Conservation (phyloP, 1,284 basidiomycete genomes). For the Leucoagaricus sp. region DNA sequence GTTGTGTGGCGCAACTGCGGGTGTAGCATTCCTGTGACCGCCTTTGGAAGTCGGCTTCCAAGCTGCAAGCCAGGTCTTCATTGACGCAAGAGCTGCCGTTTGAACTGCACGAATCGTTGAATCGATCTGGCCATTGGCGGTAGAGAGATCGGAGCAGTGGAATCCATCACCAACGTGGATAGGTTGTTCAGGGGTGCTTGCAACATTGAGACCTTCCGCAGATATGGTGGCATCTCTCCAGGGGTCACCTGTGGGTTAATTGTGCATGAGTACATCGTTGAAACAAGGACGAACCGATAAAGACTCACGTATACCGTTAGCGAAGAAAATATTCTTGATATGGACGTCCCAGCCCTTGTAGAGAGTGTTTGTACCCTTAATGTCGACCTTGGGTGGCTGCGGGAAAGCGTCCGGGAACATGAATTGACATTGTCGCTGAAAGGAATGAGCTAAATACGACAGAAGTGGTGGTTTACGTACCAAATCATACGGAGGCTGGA, state of each 20-base stretch:
- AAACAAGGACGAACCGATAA: background rate
- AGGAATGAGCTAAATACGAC: background rate
- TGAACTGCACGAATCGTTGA: conserved; percentile 57
- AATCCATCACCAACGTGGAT: conserved; percentile 61
- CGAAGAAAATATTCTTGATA: conserved; percentile 63
- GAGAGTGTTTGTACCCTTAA: conserved; percentile 42
- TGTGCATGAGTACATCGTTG: conserved; percentile 12
- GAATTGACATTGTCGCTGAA: conserved; percentile 61
- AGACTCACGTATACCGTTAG: conserved; percentile 62
- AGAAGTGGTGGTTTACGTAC: conserved; percentile 33
- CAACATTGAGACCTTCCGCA: conserved; percentile 47
- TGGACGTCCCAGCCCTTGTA: conserved; percentile 67
- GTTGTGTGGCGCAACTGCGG: background rate
- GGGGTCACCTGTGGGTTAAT: conserved; percentile 56
- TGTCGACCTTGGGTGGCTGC: conserved; percentile 39
- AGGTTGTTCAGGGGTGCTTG: conserved; percentile 53
- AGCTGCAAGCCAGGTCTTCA: conserved; percentile 48
- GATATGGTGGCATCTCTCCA: conserved; percentile 73
- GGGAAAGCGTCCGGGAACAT: conserved; percentile 61
- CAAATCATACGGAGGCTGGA: conserved; percentile 60
- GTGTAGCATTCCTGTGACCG: background rate
- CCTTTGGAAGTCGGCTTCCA: background rate
- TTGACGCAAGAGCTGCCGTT: conserved; percentile 33
- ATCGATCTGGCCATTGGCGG: conserved; percentile 44
- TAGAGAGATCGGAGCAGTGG: conserved; percentile 64